Conservation (phyloP, 2,329 filamentous ascomycete genomes). For the Davidsoniella neocaledoniae region DNA sequence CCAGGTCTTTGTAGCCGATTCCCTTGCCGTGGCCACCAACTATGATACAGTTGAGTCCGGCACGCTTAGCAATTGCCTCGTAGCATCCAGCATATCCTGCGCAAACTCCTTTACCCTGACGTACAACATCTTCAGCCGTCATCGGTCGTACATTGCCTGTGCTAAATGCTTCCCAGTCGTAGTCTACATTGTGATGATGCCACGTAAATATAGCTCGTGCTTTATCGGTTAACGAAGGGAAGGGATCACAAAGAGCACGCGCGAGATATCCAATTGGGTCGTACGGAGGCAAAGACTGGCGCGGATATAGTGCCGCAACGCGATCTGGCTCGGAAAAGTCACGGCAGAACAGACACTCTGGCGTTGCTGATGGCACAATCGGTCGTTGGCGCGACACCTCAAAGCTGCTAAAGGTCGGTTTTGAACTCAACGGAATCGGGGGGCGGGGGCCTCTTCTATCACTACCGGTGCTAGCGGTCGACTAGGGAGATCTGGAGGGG, state of each 20-base stretch:
- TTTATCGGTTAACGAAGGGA: slow-evolving; percentile 73
- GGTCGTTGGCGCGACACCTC: neutral
- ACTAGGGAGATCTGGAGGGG: neutral
- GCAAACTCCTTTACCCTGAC: slow-evolving; percentile 70
- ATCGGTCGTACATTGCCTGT: slow-evolving; percentile 47
- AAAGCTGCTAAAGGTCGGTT: slow-evolving; percentile 31
- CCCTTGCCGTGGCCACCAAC: slow-evolving; percentile 76
- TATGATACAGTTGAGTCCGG: slow-evolving; percentile 62
- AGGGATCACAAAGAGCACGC: slow-evolving; percentile 59
- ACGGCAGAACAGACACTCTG: slow-evolving; percentile 60
- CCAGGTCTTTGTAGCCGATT: slow-evolving; percentile 49
- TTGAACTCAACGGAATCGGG: slow-evolving; percentile 33
- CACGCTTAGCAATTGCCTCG: slow-evolving; percentile 57
- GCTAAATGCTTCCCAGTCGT: slow-evolving; percentile 70
- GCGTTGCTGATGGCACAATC: slow-evolving; percentile 28
- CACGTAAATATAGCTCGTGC: slow-evolving; percentile 86
- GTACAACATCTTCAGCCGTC: slow-evolving; percentile 56
- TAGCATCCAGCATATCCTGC: slow-evolving; percentile 81
- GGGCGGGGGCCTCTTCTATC: slow-evolving; percentile 28
- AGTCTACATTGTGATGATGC: slow-evolving; percentile 85
- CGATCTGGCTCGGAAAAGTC: slow-evolving; percentile 73
- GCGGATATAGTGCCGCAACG: slow-evolving; percentile 62
- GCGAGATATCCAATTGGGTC: slow-evolving; percentile 60
- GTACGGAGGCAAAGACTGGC: slow-evolving; percentile 47
- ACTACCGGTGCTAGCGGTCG: neutral